Conservation (phyloP, 805 yeast species). For the Wickerhamomyces rabaulensis region DNA sequence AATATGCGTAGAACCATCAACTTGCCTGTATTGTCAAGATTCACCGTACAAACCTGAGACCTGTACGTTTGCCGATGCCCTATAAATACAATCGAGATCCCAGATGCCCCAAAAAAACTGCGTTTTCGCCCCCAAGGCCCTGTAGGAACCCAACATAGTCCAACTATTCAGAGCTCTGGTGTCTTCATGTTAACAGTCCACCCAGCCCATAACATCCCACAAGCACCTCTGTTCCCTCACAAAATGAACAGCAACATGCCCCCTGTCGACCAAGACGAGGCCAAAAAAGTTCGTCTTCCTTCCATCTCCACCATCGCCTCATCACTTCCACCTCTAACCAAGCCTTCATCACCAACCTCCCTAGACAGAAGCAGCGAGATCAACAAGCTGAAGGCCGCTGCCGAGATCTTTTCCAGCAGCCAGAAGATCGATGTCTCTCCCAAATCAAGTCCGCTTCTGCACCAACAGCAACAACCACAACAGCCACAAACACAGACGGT, state of each 20-base stretch:
- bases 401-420: slow-evolving; percentile 2
- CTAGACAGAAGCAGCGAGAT: background rate
- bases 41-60: background rate
- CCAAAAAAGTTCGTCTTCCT: background rate
- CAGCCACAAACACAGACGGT: background rate
- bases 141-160: background rate
- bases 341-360: background rate
- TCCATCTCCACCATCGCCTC: background rate
- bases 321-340: background rate
- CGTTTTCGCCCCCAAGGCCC: background rate
- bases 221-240: background rate
- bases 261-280: background rate
- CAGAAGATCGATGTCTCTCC: background rate
- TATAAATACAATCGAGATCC: background rate
- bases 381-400: slow-evolving; percentile 1
- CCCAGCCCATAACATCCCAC: background rate
- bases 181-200: background rate
- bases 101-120: background rate
- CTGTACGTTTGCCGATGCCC: background rate
- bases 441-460: background rate
- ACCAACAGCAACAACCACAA: background rate
- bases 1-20: background rate
- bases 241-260: background rate
- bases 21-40: background rate
- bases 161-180: background rate